Conservation (phyloP, 1,284 basidiomycete genomes). For the Macrocystidia cucumis region DNA sequence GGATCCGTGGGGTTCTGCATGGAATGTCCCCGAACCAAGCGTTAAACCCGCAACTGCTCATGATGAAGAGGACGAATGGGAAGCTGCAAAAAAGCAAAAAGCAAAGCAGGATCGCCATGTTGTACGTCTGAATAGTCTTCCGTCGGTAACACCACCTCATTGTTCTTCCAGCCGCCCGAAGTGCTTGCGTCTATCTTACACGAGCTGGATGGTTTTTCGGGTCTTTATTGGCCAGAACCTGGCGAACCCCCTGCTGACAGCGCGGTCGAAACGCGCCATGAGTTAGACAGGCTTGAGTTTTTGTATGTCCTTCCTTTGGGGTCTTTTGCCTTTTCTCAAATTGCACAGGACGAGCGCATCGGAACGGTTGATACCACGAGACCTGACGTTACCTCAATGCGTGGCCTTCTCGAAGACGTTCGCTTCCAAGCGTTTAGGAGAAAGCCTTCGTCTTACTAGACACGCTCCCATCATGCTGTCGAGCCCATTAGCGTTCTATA, state of each 20-base stretch:
- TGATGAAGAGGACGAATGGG: slow-evolving; percentile 53
- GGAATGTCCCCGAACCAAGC: no score
- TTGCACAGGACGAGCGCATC: slow-evolving; percentile 20
- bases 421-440: slow-evolving; percentile 46
- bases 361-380: slow-evolving; percentile 33
- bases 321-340: slow-evolving; percentile 5
- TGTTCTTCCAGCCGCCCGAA: slow-evolving; percentile 47
- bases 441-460: slow-evolving; percentile 54
- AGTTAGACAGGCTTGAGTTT: no score
- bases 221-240: slow-evolving; percentile 39
- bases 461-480: slow-evolving; percentile 40
- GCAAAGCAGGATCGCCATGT: slow-evolving; percentile 51
- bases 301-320: slow-evolving; percentile 1
- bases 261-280: no score
- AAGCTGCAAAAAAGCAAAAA: slow-evolving; percentile 49
- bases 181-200: slow-evolving; percentile 46
- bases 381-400: slow-evolving; percentile 32
- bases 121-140: slow-evolving; percentile 34
- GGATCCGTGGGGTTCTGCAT: slow-evolving; percentile 30
- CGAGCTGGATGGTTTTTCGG: slow-evolving; percentile 41
- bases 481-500: slow-evolving; percentile 59
- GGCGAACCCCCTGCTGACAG: no score
- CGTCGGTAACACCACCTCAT: slow-evolving; percentile 8
- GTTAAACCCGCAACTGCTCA: no score
- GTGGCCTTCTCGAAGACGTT: slow-evolving; percentile 46